These are phyloP conservation scores for Alopecurus myosuroides DNA, from an alignment of 176 grass and related monocot species.

Conservation along the genomic window DNA sequence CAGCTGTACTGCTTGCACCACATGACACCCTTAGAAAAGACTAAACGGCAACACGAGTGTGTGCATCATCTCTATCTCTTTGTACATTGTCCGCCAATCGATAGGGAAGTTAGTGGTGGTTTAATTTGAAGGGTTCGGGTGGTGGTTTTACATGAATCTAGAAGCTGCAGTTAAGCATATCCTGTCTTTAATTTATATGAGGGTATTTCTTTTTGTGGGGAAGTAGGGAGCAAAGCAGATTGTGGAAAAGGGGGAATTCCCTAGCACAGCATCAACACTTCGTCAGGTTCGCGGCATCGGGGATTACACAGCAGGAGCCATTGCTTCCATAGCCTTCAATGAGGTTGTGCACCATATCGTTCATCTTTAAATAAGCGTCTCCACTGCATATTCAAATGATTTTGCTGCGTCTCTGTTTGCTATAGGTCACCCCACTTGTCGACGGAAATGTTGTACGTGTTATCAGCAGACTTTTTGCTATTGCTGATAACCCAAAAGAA, in stretches of 20 bases:
- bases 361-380: not conserved
- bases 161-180: not conserved
- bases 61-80: not conserved
- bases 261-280: slow-evolving; percentile 56
- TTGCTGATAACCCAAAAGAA: slow-evolving; percentile 83
- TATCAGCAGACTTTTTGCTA: slow-evolving; percentile 75
- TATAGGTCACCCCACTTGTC: slow-evolving; percentile 71
- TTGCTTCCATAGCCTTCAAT: slow-evolving; percentile 94
- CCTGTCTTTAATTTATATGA: not conserved
- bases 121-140: not conserved
- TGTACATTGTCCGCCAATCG: not conserved
- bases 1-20: not conserved
- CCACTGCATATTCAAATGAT: slow-evolving; percentile 13
- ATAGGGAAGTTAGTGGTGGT: not conserved
- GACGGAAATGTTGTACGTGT: slow-evolving; percentile 93
- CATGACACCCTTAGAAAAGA: not conserved
- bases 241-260: slow-evolving; percentile 49
- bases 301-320: slow-evolving; percentile 89
- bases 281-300: slow-evolving; percentile 72
- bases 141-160: not conserved
- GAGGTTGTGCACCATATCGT: slow-evolving; percentile 42
- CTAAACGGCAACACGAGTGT: not conserved
- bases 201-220: not conserved
- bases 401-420: not conserved
- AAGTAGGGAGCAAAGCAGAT: slow-evolving; percentile 86